Conservation (phyloP, 1,284 basidiomycete genomes). For the Malassezia psittaci region DNA sequence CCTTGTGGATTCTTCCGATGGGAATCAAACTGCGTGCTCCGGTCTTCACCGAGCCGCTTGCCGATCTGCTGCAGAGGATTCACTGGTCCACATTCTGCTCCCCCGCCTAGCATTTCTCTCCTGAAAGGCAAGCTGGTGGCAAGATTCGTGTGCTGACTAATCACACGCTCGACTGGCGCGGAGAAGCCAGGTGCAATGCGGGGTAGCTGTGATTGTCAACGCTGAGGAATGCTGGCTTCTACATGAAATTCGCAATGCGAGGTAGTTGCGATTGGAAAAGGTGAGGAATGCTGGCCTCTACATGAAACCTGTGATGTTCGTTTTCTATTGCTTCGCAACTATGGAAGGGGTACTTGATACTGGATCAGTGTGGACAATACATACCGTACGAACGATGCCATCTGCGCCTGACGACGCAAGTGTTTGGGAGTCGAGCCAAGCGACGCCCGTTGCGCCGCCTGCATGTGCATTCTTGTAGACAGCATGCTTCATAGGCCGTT, state of each 20-base stretch:
- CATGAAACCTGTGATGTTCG: no score
- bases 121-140: constrained; percentile 30
- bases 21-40: constrained; percentile 33
- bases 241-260: no score
- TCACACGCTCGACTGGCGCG: no score
- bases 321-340: no score
- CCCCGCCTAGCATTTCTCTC: constrained; percentile 33
- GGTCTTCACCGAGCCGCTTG: constrained; percentile 43
- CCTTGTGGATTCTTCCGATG: background rate
- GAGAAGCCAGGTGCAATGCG: no score
- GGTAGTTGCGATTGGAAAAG: no score
- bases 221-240: no score
- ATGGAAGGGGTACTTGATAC: background rate
- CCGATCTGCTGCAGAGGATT: constrained; percentile 43
- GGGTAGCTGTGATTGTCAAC: background rate
- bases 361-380: background rate
- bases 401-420: constrained; percentile 72
- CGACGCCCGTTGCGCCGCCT: constrained; percentile 57
- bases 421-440: constrained; percentile 61
- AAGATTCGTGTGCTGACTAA: background rate
- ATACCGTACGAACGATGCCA: constrained; percentile 48
- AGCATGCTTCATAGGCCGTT: constrained; percentile 66
- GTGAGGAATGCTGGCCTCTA: no score
- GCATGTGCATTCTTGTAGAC: constrained; percentile 56
- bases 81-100: constrained; percentile 41